These are phyloP conservation scores for Monosporascus sp. DNA, from an alignment of 2,329 filamentous ascomycete species.

Conservation along the genomic window DNA sequence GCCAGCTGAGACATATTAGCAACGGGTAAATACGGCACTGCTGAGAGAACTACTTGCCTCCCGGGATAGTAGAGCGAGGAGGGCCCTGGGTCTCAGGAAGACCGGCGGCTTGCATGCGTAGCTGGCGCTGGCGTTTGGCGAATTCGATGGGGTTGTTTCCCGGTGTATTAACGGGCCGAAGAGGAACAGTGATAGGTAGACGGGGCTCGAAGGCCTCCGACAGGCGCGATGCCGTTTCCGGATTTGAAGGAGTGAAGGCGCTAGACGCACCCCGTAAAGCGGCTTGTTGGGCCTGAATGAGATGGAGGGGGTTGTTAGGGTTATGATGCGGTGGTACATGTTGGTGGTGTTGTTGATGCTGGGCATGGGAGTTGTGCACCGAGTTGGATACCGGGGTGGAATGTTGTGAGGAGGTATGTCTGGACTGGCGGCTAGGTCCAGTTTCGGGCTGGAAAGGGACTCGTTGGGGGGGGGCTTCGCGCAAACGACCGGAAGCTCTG, in stretches of 20 bases:
- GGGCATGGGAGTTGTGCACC: constrained; percentile 15
- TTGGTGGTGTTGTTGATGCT: constrained; percentile 21
- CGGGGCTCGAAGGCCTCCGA: constrained; percentile 67
- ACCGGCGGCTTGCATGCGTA: constrained; percentile 32
- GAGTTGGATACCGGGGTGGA: constrained; percentile 20
- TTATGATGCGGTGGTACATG: constrained; percentile 21
- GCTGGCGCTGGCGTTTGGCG: constrained; percentile 47
- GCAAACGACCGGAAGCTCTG: constrained; percentile 59
- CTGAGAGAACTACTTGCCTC: constrained; percentile 47
- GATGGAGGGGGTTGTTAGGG: constrained; percentile 23
- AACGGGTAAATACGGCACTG: background rate
- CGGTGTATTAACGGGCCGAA: constrained; percentile 71
- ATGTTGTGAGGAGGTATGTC: constrained; percentile 49
- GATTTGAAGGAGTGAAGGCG: constrained; percentile 47
- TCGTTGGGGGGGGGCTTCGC: constrained; percentile 79
- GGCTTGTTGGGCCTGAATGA: constrained; percentile 27
- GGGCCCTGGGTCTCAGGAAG: constrained; percentile 31
- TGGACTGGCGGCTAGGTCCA: constrained; percentile 56
- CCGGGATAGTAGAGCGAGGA: constrained; percentile 53
- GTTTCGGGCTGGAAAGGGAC: constrained; percentile 82
- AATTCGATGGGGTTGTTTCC: constrained; percentile 69
- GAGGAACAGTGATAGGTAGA: constrained; percentile 54
- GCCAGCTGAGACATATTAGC: constrained; percentile 35
- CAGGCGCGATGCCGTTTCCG: constrained; percentile 53
- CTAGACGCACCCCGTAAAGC: constrained; percentile 31